Evolutionary conservation across 805 yeast genomes (phyloP).

Genomic region (Wickerhamomyces bisporus): DNA sequence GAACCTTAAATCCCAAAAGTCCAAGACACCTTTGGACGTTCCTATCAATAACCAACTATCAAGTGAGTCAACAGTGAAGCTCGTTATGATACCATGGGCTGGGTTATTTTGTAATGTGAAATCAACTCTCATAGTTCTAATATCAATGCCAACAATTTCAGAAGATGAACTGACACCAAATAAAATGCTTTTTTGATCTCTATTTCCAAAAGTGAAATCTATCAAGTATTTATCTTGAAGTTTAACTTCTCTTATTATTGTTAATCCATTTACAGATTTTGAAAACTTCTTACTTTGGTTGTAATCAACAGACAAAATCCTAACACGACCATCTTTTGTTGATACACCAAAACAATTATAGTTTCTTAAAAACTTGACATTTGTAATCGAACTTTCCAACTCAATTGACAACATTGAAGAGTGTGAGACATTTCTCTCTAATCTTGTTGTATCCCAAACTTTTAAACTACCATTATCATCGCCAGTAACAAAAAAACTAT

Average conservation of each 20-base stretch:
- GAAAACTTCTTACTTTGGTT: conserved; percentile 19
- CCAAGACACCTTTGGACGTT: conserved; percentile 66
- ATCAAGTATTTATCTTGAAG: conserved; percentile 40
- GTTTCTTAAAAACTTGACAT: conserved; percentile 45
- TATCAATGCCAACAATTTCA: conserved; percentile 48
- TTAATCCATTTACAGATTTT: conserved; percentile 13
- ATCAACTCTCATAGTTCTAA: conserved; percentile 46
- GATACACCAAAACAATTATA: conserved; percentile 56
- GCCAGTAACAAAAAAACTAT: conserved; percentile 68
- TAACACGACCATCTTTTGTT: conserved; percentile 31
- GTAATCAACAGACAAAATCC: conserved; percentile 33
- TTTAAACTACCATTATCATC: conserved; percentile 69
- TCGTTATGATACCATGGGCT: conserved; percentile 59
- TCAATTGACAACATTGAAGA: conserved; percentile 42
- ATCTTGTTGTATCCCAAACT: conserved; percentile 69
- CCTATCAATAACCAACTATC: conserved; percentile 69
- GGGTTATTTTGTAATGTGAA: conserved; percentile 47
- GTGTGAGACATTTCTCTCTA: conserved; percentile 57
- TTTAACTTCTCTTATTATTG: conserved; percentile 36
- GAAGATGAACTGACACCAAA: conserved; percentile 49
- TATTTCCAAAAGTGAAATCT: conserved; percentile 36
- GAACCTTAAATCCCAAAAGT: conserved; percentile 80
- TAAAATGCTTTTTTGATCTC: conserved; percentile 36
- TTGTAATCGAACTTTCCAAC: conserved; percentile 44
- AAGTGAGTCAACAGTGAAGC: conserved; percentile 51